phyloP scores from a whole-genome alignment of 1,284 basidiomycete genomes.

The Psilocybe mexicana region DNA sequence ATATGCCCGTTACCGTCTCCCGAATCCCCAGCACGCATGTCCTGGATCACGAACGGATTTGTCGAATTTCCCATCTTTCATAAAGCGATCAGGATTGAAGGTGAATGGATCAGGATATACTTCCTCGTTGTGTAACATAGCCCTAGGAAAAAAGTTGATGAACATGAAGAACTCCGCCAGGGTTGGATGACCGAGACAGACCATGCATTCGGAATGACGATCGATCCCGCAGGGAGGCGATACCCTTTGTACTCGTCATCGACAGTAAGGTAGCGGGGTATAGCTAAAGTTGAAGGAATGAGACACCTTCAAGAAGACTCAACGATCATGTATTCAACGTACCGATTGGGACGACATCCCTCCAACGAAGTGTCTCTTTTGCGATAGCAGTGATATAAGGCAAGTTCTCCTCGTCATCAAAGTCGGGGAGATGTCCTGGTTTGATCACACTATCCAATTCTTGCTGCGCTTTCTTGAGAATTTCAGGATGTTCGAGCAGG shows the following conservation, averaged over 20 bases:
- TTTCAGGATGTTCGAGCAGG: conserved; percentile 36
- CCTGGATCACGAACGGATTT: conserved; percentile 29
- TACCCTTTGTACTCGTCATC: conserved; percentile 30
- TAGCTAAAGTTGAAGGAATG: conserved; percentile 11
- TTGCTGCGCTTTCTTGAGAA: conserved; percentile 37
- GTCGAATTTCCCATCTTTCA: conserved; percentile 35
- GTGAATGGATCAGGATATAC: conserved; percentile 37
- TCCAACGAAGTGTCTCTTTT: conserved; percentile 42
- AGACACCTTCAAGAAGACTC: background rate
- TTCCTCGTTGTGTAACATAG: conserved; percentile 37
- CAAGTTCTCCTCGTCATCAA: conserved; percentile 34
- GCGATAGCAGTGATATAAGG: conserved; percentile 41
- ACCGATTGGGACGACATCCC: conserved; percentile 29
- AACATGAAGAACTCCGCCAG: background rate
- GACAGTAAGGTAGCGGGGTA: conserved; percentile 22
- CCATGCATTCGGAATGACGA: conserved; percentile 23
- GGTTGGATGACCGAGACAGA: background rate
- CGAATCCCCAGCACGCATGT: conserved; percentile 36
- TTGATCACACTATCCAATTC: conserved; percentile 42
- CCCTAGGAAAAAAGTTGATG: conserved; percentile 22
- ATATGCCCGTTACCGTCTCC: conserved; percentile 29
- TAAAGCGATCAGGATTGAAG: conserved; percentile 41
- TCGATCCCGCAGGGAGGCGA: conserved; percentile 25
- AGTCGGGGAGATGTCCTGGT: conserved; percentile 35
- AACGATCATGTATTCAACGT: background rate